Evolutionary conservation across 257 asterid species (phyloP).

Genomic region (Solanum peruvianum): DNA sequence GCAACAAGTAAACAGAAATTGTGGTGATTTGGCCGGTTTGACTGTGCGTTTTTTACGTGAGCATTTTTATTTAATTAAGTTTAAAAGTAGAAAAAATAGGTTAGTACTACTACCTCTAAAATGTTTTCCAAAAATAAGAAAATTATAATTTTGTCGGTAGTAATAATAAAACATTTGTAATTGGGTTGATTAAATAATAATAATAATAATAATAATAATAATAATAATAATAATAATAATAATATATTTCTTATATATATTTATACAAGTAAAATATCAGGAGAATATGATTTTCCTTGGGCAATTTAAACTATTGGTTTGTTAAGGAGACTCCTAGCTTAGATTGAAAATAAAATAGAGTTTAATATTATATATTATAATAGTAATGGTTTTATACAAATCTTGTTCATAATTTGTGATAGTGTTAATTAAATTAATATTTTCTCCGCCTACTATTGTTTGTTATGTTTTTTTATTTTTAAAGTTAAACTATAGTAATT

Average conservation of each 20-base stretch:
- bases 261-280: neutral
- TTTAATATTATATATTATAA: too few species aligned
- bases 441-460: fast-evolving
- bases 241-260: neutral
- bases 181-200: neutral
- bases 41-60: neutral
- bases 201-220: neutral
- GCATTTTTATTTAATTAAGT: neutral
- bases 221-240: neutral
- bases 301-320: too few species aligned
- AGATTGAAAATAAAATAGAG: too few species aligned
- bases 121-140: neutral
- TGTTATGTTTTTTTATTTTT: fast-evolving
- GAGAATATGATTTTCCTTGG: neutral
- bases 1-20: neutral
- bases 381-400: neutral
- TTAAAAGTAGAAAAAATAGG: neutral
- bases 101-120: neutral
- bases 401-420: neutral
- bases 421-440: neutral
- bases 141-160: neutral
- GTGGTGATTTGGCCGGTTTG: slow-evolving; percentile 13
- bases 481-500: too few species aligned
- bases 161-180: neutral
- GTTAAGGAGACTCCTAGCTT: too few species aligned